Percentiles rank a stretch among this genome's conserved stretches.
Evolutionary conservation across 2,329 filamentous ascomycete genomes (phyloP).

Genomic region (Trichoderma sp.): DNA sequence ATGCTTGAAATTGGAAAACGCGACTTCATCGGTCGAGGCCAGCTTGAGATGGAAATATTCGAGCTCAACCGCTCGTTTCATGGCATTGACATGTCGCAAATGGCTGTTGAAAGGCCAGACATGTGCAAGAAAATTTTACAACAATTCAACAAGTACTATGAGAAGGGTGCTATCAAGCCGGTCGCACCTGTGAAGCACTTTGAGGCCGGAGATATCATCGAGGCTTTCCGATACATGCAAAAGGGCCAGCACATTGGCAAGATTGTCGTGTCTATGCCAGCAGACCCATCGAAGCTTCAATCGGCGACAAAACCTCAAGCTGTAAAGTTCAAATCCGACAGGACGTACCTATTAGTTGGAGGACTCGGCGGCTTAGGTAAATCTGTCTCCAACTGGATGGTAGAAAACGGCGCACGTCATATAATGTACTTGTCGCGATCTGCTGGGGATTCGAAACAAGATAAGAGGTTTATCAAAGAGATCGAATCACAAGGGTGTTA

Average conservation of each 20-base stretch:
- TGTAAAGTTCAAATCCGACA: background rate
- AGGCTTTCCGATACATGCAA: slow-evolving; percentile 25
- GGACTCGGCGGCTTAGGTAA: slow-evolving; percentile 33
- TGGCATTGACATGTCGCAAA: slow-evolving; percentile 31
- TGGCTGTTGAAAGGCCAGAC: background rate
- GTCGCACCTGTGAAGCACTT: slow-evolving; percentile 21
- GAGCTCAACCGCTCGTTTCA: slow-evolving; percentile 34
- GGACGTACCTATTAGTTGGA: slow-evolving; percentile 31
- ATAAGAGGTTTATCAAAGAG: slow-evolving; percentile 8
- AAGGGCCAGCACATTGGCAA: slow-evolving; percentile 25
- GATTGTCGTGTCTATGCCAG: slow-evolving; percentile 36
- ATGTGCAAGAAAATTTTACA: background rate
- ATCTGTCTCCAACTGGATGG: slow-evolving; percentile 30
- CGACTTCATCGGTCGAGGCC: slow-evolving; percentile 39
- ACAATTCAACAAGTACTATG: background rate
- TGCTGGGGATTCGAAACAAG: slow-evolving; percentile 1
- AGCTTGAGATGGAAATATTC: slow-evolving; percentile 46
- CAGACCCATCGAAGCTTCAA: background rate
- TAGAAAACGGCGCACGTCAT: slow-evolving; percentile 29
- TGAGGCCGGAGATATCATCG: slow-evolving; percentile 14
- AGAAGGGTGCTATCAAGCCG: background rate
- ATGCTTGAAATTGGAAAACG: slow-evolving; percentile 48
- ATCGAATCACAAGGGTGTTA: slow-evolving; percentile 17
- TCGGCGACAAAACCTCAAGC: background rate
- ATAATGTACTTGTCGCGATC: slow-evolving; percentile 20